Evolutionary conservation across 352 stramenopile genomes (phyloP).

Genomic region (Globisporangium abappressorium): DNA sequence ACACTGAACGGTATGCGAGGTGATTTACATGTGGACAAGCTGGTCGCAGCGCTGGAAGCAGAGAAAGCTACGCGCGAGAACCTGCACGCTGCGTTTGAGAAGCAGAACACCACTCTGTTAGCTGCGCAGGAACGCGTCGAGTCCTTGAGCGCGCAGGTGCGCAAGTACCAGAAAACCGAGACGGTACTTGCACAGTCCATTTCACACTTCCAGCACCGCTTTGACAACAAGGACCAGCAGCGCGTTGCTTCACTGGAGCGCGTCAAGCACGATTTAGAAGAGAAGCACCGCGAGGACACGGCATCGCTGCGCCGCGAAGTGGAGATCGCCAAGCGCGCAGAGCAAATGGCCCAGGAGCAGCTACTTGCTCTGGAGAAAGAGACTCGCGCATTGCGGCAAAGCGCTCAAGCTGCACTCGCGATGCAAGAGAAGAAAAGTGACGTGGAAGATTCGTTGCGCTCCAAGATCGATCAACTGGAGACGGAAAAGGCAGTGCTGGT

Average conservation of each 20-base stretch:
- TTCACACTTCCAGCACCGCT: constrained; percentile 63
- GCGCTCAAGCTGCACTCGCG: constrained; percentile 16
- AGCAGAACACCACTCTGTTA: constrained; percentile 42
- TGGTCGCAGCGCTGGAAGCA: constrained; percentile 53
- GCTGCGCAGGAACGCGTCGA: constrained; percentile 42
- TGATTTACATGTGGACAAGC: constrained; percentile 40
- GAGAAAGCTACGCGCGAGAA: constrained; percentile 44
- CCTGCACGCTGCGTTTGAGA: constrained; percentile 34
- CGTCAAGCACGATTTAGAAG: constrained; percentile 37
- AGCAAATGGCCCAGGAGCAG: constrained; percentile 34
- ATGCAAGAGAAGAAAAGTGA: constrained; percentile 25
- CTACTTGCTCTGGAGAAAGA: constrained; percentile 31
- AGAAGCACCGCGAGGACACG: constrained; percentile 31
- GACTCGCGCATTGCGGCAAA: constrained; percentile 28
- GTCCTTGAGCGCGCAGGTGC: constrained; percentile 39
- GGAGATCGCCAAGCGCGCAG: constrained; percentile 18
- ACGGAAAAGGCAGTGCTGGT: constrained; percentile 67
- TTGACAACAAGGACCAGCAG: constrained; percentile 57
- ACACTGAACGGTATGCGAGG: constrained; percentile 48
- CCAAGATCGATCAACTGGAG: constrained; percentile 40
- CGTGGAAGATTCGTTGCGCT: constrained; percentile 30
- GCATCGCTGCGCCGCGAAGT: constrained; percentile 33
- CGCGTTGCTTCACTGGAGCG: constrained; percentile 40
- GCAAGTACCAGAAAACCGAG: constrained; percentile 74
- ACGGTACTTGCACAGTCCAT: constrained; percentile 69